Conservation (phyloP, 2,329 filamentous ascomycete species). For the Verticillium zaregamsianum region DNA sequence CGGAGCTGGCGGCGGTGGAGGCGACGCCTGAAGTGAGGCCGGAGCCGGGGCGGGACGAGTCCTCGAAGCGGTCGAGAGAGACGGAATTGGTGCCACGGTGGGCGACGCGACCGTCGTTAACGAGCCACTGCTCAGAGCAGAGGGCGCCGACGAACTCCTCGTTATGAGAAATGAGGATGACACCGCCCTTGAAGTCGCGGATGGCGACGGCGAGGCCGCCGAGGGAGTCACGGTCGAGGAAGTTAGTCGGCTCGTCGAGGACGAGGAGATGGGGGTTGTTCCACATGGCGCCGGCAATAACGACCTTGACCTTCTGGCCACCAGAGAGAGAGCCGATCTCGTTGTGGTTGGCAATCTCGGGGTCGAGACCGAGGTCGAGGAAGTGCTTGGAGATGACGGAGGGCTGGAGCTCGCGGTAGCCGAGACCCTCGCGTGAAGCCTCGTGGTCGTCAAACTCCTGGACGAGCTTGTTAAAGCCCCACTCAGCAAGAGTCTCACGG, state of each 20-base stretch:
- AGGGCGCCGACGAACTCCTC: conserved; percentile 97
- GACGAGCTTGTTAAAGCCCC: conserved; percentile 87
- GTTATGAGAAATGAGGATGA: conserved; percentile 99
- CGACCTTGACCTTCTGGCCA: conserved; percentile 98
- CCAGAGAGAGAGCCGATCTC: conserved; percentile 94
- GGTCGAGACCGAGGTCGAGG: conserved; percentile 91
- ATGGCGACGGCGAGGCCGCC: conserved; percentile 97
- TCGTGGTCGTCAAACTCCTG: conserved; percentile 99
- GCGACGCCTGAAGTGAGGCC: conserved; percentile 56
- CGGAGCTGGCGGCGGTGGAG: conserved; percentile 50
- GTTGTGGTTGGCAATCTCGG: conserved; percentile 98
- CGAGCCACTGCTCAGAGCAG: conserved; percentile 94
- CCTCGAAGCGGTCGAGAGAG: conserved; percentile 80
- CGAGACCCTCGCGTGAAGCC: conserved; percentile 95
- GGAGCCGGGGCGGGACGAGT: conserved; percentile 58
- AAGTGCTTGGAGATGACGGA: conserved; percentile 97
- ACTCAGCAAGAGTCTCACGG: conserved; percentile 80
- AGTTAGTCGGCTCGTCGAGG: conserved; percentile 98
- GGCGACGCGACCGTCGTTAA: conserved; percentile 81
- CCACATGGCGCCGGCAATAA: conserved; percentile 95
- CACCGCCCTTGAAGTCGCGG: conserved; percentile 95
- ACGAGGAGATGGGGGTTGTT: conserved; percentile 98
- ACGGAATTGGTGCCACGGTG: conserved; percentile 76
- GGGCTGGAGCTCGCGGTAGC: conserved; percentile 89
- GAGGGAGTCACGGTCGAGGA: conserved; percentile 95